Base-by-base conservation (phyloP, 495 filamentous ascomycete genomes). In the Penicillium daleae region DNA sequence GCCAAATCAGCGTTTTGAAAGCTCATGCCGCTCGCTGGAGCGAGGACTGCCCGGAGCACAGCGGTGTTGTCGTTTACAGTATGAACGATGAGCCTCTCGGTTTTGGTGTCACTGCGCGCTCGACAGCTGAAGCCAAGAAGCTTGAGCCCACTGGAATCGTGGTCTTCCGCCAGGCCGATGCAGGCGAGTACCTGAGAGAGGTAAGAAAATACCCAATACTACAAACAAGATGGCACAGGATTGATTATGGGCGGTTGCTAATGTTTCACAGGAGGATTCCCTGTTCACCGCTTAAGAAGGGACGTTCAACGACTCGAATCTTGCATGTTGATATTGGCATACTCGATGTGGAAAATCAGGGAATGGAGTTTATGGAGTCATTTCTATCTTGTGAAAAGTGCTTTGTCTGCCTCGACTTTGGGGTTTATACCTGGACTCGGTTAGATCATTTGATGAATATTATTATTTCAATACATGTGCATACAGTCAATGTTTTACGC, bases 121-220 rank as follows among this genome's bases (percentile, higher is more conserved):
- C 90, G 57, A 96, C 91, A 12, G 85, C 88, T 42, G 92, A 97
- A 72, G 86, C 90, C 17, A 78, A 90, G 61, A 80, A 90, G 60
- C 73, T 97, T 57, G 94, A 97, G 51, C 95, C 95, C 0, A 99
- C 96, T 1, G 92, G 88, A 15, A 89, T 97, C 56, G 87, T 89
- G 10, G 85, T 88, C 32, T 97, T 96, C 74, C 79, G 60, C 22
- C 68, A 69, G 56, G 62, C 90, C 2, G 94, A 98, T 80, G 86
- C 90, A 70, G 94, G 95, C 48, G 92, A 97, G 73, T 99, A 96
- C 68, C 82, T 99, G 57, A 84, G 95, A 71, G 94, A 97, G 72
- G 86, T 81, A 65, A 56, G 19, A 27, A 31, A 15, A 42, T 3
- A 19, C 17, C 51, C n/a, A 17, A 24, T 7, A 4, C 27, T 12